Percentiles rank a stretch among this genome's conserved stretches.
Conservation (phyloP, 352 stramenopile species). For the Ophiocytium majus region DNA sequence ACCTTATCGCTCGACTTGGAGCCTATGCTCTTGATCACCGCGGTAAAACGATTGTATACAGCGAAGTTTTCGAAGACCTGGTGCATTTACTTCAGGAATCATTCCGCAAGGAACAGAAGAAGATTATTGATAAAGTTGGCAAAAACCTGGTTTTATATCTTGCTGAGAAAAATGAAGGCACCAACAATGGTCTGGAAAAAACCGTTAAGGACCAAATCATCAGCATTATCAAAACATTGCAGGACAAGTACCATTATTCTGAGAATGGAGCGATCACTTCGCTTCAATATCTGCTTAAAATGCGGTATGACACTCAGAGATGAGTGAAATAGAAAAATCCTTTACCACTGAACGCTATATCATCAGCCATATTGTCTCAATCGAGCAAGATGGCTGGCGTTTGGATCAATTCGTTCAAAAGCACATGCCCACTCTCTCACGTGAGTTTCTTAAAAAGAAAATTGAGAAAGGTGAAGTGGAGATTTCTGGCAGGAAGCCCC, state of each 20-base stretch:
- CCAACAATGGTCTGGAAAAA: background rate
- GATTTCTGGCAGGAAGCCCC: background rate
- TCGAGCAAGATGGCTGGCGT: conserved; percentile 1
- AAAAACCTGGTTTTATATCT: conserved; percentile 6
- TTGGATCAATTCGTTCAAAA: conserved; percentile 4
- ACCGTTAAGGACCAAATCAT: background rate
- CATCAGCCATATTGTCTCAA: background rate
- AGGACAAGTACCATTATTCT: conserved; percentile 8
- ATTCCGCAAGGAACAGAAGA: conserved; percentile 6
- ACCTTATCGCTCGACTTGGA: background rate
- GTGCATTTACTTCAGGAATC: conserved; percentile 13
- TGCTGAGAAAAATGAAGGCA: background rate
- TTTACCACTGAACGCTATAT: conserved; percentile 5
- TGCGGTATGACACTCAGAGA: conserved; percentile 14
- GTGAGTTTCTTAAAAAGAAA: conserved; percentile 16
- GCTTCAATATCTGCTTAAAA: conserved; percentile 18
- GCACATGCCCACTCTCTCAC: background rate
- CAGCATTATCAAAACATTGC: background rate
- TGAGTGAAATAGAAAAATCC: conserved; percentile 18
- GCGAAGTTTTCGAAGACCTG: background rate
- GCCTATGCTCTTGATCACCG: background rate
- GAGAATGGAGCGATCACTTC: background rate
- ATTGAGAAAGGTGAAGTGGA: conserved; percentile 16
- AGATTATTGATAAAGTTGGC: conserved; percentile 9
- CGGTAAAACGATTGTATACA: background rate